A percentile compares a stretch with the other conserved stretches of the same genome.
Evolutionary conservation across 2,329 filamentous ascomycete genomes (phyloP).

Genomic region (Akanthomyces muscarius): DNA sequence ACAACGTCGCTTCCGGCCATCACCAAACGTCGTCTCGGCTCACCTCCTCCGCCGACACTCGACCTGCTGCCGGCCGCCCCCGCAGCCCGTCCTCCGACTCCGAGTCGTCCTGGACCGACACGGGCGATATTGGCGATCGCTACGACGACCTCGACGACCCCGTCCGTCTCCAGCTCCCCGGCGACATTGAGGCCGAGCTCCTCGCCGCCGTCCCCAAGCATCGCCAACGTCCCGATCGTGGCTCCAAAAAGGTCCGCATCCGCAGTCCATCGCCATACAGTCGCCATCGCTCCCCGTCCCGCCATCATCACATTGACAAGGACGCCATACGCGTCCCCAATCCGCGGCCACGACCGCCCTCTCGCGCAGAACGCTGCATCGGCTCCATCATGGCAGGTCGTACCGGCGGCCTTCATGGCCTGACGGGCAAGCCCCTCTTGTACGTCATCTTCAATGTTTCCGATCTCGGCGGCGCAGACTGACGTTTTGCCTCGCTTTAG

Average conservation of each 20-base stretch:
- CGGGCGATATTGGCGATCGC: slow-evolving; percentile 91
- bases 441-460: slow-evolving; percentile 42
- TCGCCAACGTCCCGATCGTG: slow-evolving; percentile 34
- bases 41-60: slow-evolving; percentile 42
- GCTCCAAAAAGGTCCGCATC: slow-evolving; percentile 65
- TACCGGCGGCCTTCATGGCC: slow-evolving; percentile 74
- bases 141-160: slow-evolving; percentile 79
- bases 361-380: slow-evolving; percentile 65
- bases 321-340: slow-evolving; percentile 81
- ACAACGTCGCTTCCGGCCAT: slow-evolving; percentile 31
- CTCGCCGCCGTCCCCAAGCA: slow-evolving; percentile 48
- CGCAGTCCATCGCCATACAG: slow-evolving; percentile 43
- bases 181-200: slow-evolving; percentile 61
- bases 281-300: slow-evolving; percentile 33
- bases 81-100: slow-evolving; percentile 49
- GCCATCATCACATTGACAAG: slow-evolving; percentile 51
- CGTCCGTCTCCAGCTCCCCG: slow-evolving; percentile 64
- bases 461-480: not conserved
- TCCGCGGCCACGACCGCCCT: slow-evolving; percentile 59
- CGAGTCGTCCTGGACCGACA: slow-evolving; percentile 82
- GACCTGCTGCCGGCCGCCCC: slow-evolving; percentile 34
- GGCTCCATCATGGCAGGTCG: slow-evolving; percentile 83
- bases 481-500: slow-evolving; percentile 41
- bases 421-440: slow-evolving; percentile 93
- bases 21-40: slow-evolving; percentile 44